Percentiles rank a stretch among this genome's conserved stretches.
Conservation (phyloP, 2,329 filamentous ascomycete species). For the Alternaria metachromatica region DNA sequence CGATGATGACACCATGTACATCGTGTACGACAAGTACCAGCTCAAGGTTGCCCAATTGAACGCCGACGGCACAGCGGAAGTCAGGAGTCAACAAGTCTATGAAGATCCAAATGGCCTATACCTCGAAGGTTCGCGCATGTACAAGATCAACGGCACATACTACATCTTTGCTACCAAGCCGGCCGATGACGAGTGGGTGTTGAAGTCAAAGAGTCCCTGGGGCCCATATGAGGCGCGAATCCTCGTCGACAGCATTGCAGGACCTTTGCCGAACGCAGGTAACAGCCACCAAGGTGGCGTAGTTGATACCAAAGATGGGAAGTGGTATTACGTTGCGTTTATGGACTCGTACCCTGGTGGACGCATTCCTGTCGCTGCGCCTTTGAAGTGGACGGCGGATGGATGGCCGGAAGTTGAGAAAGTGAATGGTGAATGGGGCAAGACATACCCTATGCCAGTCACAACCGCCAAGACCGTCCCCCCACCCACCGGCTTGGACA, state of each 20-base stretch:
- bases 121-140: slow-evolving; percentile 63
- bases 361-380: slow-evolving; percentile 64
- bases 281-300: slow-evolving; percentile 64
- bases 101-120: slow-evolving; percentile 43
- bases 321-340: slow-evolving; percentile 68
- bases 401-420: slow-evolving; percentile 59
- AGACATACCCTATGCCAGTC: slow-evolving; percentile 50
- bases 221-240: slow-evolving; percentile 60
- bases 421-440: slow-evolving; percentile 57
- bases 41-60: slow-evolving; percentile 61
- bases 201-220: slow-evolving; percentile 58
- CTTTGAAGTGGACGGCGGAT: slow-evolving; percentile 59
- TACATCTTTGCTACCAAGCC: slow-evolving; percentile 62
- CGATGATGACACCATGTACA: slow-evolving; percentile 65
- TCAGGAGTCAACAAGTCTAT: slow-evolving; percentile 56
- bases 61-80: slow-evolving; percentile 55
- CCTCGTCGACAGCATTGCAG: slow-evolving; percentile 52
- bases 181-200: slow-evolving; percentile 56
- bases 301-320: slow-evolving; percentile 58
- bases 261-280: slow-evolving; percentile 56
- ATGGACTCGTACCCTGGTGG: slow-evolving; percentile 63
- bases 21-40: slow-evolving; percentile 60
- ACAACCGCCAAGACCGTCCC: slow-evolving; percentile 41
- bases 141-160: slow-evolving; percentile 63
- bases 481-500: slow-evolving; percentile 52